Conservation (phyloP, 129 eudicot genomes). For the Chrysanthemum lavandulifolium region DNA sequence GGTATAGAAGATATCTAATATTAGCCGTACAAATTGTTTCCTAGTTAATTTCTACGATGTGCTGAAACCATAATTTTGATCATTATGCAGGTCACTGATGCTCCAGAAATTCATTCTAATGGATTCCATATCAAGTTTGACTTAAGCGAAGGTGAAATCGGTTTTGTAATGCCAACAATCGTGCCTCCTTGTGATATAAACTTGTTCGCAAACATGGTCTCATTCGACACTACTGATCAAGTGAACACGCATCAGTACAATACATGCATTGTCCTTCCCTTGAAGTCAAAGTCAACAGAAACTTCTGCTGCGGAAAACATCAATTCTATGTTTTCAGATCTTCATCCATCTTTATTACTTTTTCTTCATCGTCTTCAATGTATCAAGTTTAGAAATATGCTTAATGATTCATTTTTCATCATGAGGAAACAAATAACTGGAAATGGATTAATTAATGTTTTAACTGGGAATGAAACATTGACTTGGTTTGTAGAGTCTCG, state of each 20-base stretch:
- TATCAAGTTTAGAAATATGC: slow-evolving; percentile 59
- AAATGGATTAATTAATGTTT: slow-evolving; percentile 68
- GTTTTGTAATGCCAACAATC: slow-evolving; percentile 83
- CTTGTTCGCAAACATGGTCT: slow-evolving; percentile 38
- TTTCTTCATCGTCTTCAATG: slow-evolving; percentile 93
- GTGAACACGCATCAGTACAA: slow-evolving; percentile 50
- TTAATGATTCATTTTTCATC: slow-evolving; percentile 47
- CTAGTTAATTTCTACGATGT: not conserved
- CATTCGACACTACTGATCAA: slow-evolving; percentile 34
- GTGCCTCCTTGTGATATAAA: slow-evolving; percentile 76
- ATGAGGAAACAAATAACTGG: slow-evolving; percentile 70
- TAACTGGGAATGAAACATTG: slow-evolving; percentile 61
- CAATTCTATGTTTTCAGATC: slow-evolving; percentile 81
- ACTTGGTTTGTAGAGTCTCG: slow-evolving; percentile 69
- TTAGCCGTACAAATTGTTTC: not conserved
- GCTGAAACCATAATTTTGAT: slow-evolving; percentile 12
- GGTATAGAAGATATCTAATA: slow-evolving; percentile 37
- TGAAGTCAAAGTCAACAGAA: slow-evolving; percentile 50
- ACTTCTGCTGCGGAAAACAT: slow-evolving; percentile 45
- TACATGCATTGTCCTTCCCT: slow-evolving; percentile 91
- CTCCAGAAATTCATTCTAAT: slow-evolving; percentile 97
- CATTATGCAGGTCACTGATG: slow-evolving; percentile 77
- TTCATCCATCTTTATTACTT: slow-evolving; percentile 83
- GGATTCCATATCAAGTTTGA: slow-evolving; percentile 97
- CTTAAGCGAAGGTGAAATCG: slow-evolving; percentile 78